A percentile compares a stretch with the other conserved stretches of the same genome.
phyloP scores from a whole-genome alignment of 257 asterid genomes.

The Paulownia fortunei region DNA sequence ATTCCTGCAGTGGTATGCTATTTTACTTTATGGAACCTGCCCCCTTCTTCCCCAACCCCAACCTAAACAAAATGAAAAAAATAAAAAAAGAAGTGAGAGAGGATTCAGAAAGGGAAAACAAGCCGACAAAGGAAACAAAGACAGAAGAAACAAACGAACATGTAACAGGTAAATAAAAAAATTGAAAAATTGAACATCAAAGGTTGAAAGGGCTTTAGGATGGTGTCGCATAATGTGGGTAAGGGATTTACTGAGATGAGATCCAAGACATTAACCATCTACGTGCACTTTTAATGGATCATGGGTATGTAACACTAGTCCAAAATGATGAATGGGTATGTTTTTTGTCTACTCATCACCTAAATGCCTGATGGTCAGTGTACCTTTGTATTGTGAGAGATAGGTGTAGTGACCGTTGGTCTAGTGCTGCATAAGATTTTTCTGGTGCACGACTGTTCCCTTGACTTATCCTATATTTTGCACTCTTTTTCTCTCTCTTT shows the following conservation, averaged over 20 bases:
- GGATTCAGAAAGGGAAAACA: neutral
- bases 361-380: neutral
- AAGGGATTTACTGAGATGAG: neutral
- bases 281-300: too few species aligned
- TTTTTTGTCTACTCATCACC: too few species aligned
- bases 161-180: neutral
- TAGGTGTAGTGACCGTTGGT: neutral
- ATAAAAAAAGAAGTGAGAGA: neutral
- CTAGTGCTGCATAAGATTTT: neutral
- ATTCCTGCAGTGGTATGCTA: conserved; percentile 92
- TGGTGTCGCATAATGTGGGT: neutral
- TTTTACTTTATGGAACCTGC: conserved; percentile 7
- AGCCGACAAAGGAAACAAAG: neutral
- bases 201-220: neutral
- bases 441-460: neutral
- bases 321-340: too few species aligned
- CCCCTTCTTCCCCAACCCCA: neutral
- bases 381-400: neutral
- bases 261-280: neutral
- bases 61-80: neutral
- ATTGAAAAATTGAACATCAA: neutral
- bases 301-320: too few species aligned
- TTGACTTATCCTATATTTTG: neutral
- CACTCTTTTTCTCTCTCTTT: neutral
- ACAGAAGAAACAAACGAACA: neutral